Evolutionary conservation across 352 stramenopile species (phyloP).

Genomic region (Phytophthora crassamura): DNA sequence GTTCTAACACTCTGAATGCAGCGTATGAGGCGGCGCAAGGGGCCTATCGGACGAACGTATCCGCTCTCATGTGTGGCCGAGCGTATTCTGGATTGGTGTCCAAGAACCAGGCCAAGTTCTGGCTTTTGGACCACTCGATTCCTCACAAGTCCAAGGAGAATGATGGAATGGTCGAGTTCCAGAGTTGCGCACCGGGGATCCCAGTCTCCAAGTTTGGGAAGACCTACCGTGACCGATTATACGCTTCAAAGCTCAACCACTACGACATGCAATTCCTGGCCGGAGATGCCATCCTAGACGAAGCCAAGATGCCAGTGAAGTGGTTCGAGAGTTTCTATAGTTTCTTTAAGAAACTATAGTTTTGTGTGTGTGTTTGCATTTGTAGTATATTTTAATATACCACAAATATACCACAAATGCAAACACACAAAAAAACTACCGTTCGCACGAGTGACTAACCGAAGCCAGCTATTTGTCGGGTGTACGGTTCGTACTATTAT

Average conservation of each 20-base stretch:
- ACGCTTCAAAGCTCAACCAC: slow-evolving; percentile 53
- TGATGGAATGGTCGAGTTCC: slow-evolving; percentile 26
- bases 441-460: too few relatives aligned
- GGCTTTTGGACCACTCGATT: slow-evolving; percentile 2
- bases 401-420: too few relatives aligned
- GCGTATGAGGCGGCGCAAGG: slow-evolving; percentile 16
- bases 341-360: too few relatives aligned
- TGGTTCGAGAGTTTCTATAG: too few relatives aligned
- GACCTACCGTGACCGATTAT: slow-evolving; percentile 40
- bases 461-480: too few relatives aligned
- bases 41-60: slow-evolving; percentile 30
- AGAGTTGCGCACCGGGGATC: slow-evolving; percentile 19
- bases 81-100: slow-evolving; percentile 29
- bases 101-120: slow-evolving; percentile 3
- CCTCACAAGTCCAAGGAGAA: slow-evolving; percentile 17
- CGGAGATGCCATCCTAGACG: slow-evolving; percentile 42
- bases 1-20: neutral
- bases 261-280: slow-evolving; percentile 46
- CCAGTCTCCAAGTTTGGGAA: slow-evolving; percentile 27
- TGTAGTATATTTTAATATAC: too few relatives aligned
- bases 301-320: slow-evolving; percentile 48
- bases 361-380: too few relatives aligned
- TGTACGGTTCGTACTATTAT: too few relatives aligned
- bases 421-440: too few relatives aligned
- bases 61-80: slow-evolving; percentile 33